Conservation (phyloP, 2,329 filamentous ascomycete species). For the Aspergillus novoparasiticus region DNA sequence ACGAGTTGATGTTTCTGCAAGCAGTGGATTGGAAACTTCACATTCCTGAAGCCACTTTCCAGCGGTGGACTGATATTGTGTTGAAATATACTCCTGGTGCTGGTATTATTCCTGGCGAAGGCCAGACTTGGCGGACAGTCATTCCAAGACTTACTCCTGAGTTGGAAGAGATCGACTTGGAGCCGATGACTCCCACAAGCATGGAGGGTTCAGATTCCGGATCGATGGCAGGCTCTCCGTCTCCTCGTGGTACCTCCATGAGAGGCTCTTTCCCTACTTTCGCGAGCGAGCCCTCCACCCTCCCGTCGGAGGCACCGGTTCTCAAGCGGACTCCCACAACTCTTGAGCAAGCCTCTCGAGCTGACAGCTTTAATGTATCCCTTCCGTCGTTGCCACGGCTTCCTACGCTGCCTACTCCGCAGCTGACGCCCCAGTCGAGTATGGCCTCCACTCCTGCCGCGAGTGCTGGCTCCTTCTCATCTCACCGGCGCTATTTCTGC, state of each 20-base stretch:
- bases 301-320: conserved; percentile 31
- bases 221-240: conserved; percentile 30
- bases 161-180: conserved; percentile 51
- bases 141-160: conserved; percentile 61
- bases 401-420: conserved; percentile 62
- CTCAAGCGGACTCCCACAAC: conserved; percentile 46
- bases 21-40: conserved; percentile 95
- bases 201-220: conserved; percentile 30
- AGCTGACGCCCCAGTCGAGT: conserved; percentile 60
- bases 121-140: conserved; percentile 48
- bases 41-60: conserved; percentile 84
- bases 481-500: conserved; percentile 60
- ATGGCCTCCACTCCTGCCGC: conserved; percentile 62
- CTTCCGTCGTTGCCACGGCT: conserved; percentile 59
- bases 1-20: conserved; percentile 87
- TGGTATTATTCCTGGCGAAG: conserved; percentile 41
- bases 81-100: conserved; percentile 74
- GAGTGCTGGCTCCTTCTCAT: conserved; percentile 54
- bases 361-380: conserved; percentile 44
- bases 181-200: conserved; percentile 34
- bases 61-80: conserved; percentile 92
- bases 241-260: conserved; percentile 27
- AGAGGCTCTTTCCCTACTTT: conserved; percentile 15
- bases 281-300: conserved; percentile 25
- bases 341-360: conserved; percentile 52